phyloP scores from a whole-genome alignment of 2,329 filamentous ascomycete genomes.

The Fusarium setosum region DNA sequence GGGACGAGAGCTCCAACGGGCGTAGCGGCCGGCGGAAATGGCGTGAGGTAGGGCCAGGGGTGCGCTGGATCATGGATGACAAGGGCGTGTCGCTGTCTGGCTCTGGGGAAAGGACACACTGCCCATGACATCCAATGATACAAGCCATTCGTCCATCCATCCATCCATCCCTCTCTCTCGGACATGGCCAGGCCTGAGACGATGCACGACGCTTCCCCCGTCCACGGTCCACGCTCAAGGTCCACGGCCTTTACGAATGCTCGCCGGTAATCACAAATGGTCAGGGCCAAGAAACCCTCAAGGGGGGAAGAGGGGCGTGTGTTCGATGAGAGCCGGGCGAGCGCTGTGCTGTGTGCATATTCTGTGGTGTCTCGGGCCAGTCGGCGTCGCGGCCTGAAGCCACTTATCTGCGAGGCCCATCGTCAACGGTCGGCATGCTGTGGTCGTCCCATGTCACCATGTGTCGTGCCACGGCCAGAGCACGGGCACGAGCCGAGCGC shows the following conservation, averaged over 20 bases:
- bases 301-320: slow-evolving; percentile 16
- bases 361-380: slow-evolving; percentile 23
- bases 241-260: slow-evolving; percentile 16
- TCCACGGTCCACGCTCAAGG: slow-evolving; percentile 21
- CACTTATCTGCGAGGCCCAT: slow-evolving; percentile 21
- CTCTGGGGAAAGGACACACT: slow-evolving; percentile 38
- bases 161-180: slow-evolving; percentile 18
- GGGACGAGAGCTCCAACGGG: slow-evolving; percentile 41
- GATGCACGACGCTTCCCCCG: slow-evolving; percentile 29
- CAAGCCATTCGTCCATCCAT: slow-evolving; percentile 17
- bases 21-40: slow-evolving; percentile 44
- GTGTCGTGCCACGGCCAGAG: slow-evolving; percentile 40
- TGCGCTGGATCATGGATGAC: slow-evolving; percentile 24
- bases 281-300: slow-evolving; percentile 25
- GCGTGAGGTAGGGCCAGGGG: slow-evolving; percentile 39
- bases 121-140: slow-evolving; percentile 26
- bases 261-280: slow-evolving; percentile 34
- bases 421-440: slow-evolving; percentile 32
- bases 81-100: slow-evolving; percentile 26
- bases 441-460: slow-evolving; percentile 36
- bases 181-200: slow-evolving; percentile 30
- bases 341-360: slow-evolving; percentile 11
- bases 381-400: slow-evolving; percentile 36
- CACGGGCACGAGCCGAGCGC: slow-evolving; percentile 32
- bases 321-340: slow-evolving; percentile 4